A percentile compares a stretch with the other conserved stretches of the same genome.
These are phyloP conservation scores for Chaetomium globosum DNA, from an alignment of 2,329 filamentous ascomycete genomes.

Conservation along the genomic window DNA sequence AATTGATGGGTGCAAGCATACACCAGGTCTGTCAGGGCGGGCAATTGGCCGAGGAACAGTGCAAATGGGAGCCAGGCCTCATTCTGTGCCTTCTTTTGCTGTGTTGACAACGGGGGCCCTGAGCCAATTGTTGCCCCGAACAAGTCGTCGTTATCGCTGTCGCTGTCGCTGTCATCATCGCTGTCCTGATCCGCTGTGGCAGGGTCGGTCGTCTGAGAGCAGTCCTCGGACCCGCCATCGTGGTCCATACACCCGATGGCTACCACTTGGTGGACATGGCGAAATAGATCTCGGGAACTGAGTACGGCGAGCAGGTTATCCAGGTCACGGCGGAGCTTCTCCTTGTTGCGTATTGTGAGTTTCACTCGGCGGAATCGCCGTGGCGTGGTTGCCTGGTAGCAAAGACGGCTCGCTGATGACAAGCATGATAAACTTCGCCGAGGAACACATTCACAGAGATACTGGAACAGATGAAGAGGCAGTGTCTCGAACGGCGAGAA, in stretches of 20 bases:
- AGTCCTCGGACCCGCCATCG: not conserved
- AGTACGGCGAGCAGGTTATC: not conserved
- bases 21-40: conserved; percentile 19
- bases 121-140: not conserved
- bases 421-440: conserved; percentile 2
- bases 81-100: conserved; percentile 17
- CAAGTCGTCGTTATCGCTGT: not conserved
- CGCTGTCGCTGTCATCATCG: not conserved
- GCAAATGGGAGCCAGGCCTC: conserved; percentile 22
- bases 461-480: conserved; percentile 13
- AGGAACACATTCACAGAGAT: conserved; percentile 1
- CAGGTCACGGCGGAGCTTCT: conserved; percentile 10
- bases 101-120: not conserved
- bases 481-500: conserved; percentile 14
- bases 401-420: conserved; percentile 14
- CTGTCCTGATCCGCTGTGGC: no score
- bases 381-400: conserved; percentile 10
- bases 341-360: not conserved
- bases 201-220: no score
- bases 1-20: conserved; percentile 15
- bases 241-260: not conserved
- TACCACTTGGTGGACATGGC: conserved; percentile 9
- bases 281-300: not conserved
- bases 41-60: conserved; percentile 12
- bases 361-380: not conserved